Evolutionary conservation across 73 alveolate genomes (phyloP), one percentile per base, ranked within the genome.

Genomic region (Paramecium primaurelia): DNA sequence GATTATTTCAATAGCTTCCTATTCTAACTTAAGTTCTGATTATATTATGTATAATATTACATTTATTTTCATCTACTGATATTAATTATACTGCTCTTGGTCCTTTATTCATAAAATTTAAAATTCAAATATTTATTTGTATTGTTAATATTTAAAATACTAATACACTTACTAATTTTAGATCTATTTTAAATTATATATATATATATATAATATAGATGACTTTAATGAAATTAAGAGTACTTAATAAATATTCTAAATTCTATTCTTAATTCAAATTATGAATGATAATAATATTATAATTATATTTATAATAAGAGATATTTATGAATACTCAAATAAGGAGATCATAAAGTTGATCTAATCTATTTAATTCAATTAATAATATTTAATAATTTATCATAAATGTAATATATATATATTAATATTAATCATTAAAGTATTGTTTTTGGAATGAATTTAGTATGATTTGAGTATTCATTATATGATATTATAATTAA

Each of bases 11-110:
- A 73, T 40, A 10, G 87, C 87, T 20, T 73, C 87, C 37, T 73
- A 38, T 73, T 73, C 87, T 4, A 73, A 40, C 59, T 73, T 73
- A 32, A 73, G 64, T 38, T 73, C 87, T 73, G 18, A 80, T 44
- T 25, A 87, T 25, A 73, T 6, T 73, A 32, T 36, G 2, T 4
- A 32, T 14, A 16, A n/a, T 6, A 30, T 73, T 73, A 73, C 87
- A 36, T n/a, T 73, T 73, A 73, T 73, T 34, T 73, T 73, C 87
- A 73, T 73, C 87, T 16, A 73, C 59, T 36, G 87, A 73, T 36
- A 73, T 73, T 73, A 73, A 40, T 40, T 73, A n/a, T 37, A 73
- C 87, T 73, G 87, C 87, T 73, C 87, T 73, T 34, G 60, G 54
- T 38, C 22, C 84, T 26, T 64, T 28, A 64, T 34, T 64, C 84